Evolutionary conservation across 257 asterid species (phyloP).

Genomic region (Fraxinus americana): DNA sequence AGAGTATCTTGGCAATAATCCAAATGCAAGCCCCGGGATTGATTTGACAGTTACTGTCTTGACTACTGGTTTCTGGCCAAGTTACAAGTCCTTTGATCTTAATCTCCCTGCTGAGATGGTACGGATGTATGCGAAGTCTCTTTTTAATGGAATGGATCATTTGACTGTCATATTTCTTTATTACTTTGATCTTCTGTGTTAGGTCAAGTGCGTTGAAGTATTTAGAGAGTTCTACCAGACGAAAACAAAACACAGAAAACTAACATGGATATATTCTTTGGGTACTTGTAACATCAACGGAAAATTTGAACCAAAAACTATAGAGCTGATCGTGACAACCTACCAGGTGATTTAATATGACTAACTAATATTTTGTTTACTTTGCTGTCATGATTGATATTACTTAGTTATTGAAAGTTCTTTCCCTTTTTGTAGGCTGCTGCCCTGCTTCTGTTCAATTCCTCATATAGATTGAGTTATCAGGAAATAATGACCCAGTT

Average conservation of each 20-base stretch:
- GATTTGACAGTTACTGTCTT: constrained; percentile 93
- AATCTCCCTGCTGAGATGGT: constrained; percentile 98
- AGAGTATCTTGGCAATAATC: constrained; percentile 71
- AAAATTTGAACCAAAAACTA: constrained; percentile 50
- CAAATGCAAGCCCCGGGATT: constrained; percentile 83
- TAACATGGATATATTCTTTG: constrained; percentile 62
- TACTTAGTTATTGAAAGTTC: constrained; percentile 9
- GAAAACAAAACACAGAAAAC: constrained; percentile 61
- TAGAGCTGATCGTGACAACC: constrained; percentile 61
- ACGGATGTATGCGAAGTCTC: constrained; percentile 10
- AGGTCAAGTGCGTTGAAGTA: constrained; percentile 74
- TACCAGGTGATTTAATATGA: constrained; percentile 43
- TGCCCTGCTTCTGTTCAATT: constrained; percentile 54
- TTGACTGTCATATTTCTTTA: constrained; percentile 6
- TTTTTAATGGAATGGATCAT: not conserved
- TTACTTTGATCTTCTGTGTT: constrained; percentile 21
- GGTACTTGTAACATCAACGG: constrained; percentile 63
- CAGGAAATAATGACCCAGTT: constrained; percentile 61
- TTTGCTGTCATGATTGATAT: constrained; percentile 3
- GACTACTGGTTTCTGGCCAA: constrained; percentile 99
- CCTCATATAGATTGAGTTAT: constrained; percentile 58
- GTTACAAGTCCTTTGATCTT: constrained; percentile 96
- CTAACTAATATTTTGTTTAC: constrained; percentile 2
- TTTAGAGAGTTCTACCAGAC: constrained; percentile 62
- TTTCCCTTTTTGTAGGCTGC: constrained; percentile 48